Conservation (phyloP, 345 rosid genomes). For the Combretum micranthum region DNA sequence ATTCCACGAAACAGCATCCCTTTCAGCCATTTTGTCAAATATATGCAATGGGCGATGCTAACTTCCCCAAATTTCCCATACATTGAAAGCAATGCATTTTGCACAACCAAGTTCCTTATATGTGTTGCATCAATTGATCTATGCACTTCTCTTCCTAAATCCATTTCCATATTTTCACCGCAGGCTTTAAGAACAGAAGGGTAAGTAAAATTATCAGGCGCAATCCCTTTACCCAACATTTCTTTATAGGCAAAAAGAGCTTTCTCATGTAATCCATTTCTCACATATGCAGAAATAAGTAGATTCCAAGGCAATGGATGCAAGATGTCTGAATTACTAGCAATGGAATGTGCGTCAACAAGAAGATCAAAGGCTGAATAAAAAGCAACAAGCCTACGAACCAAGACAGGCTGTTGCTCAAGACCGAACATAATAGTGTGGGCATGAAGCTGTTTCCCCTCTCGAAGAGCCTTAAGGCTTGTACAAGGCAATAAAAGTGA, state of each 20-base stretch:
- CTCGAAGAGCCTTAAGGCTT: conserved; percentile 19
- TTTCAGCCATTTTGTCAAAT: conserved; percentile 58
- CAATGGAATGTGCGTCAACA: conserved; percentile 26
- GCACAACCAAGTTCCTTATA: too few relatives aligned
- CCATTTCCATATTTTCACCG: conserved; percentile 44
- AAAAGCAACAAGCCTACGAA: conserved; percentile 54
- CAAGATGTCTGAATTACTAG: conserved; percentile 32
- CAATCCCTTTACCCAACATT: conserved; percentile 48
- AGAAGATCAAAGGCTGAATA: conserved; percentile 43
- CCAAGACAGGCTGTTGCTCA: conserved; percentile 41
- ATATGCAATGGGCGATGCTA: conserved; percentile 31
- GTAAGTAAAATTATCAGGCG: conserved; percentile 67
- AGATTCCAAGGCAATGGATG: too few relatives aligned
- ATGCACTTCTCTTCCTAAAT: conserved; percentile 53
- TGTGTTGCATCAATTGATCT: conserved; percentile 35
- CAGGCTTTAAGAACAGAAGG: conserved; percentile 81
- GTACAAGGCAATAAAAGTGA: too few relatives aligned
- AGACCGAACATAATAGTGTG: conserved; percentile 40
- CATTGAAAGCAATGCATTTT: too few relatives aligned
- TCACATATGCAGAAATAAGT: conserved; percentile 44
- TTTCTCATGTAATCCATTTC: conserved; percentile 34
- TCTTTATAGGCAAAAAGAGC: conserved; percentile 38
- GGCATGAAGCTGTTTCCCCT: conserved; percentile 59
- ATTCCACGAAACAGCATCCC: conserved; percentile 76
- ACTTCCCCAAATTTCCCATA: conserved; percentile 55